Conservation (phyloP, 2,329 filamentous ascomycete species). For the Whalleya microplaca region DNA sequence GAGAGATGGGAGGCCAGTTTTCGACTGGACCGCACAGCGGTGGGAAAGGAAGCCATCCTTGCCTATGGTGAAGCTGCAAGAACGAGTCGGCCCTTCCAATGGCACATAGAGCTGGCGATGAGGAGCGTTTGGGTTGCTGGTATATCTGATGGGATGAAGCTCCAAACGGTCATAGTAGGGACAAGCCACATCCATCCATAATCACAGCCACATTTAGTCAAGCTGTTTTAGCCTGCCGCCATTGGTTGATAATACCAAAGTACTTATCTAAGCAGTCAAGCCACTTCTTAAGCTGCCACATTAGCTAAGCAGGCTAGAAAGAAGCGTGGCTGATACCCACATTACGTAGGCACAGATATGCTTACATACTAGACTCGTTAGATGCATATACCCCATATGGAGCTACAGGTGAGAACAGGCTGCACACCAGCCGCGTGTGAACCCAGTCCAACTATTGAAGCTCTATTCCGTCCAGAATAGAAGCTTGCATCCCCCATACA, state of each 20-base stretch:
- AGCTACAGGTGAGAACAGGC: slow-evolving; percentile 40
- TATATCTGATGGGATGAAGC: slow-evolving; percentile 30
- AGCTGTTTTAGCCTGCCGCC: slow-evolving; percentile 9
- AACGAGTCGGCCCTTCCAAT: slow-evolving; percentile 37
- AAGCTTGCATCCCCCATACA: slow-evolving; percentile 14
- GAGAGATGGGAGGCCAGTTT: slow-evolving; percentile 50
- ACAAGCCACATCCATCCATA: slow-evolving; percentile 24
- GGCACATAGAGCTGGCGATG: slow-evolving; percentile 23
- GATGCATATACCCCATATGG: slow-evolving; percentile 9
- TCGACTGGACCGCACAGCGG: slow-evolving; percentile 58
- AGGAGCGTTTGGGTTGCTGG: slow-evolving; percentile 13
- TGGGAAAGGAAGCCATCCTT: slow-evolving; percentile 61
- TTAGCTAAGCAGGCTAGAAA: slow-evolving; percentile 8
- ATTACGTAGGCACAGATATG: slow-evolving; percentile 26
- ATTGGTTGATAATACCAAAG: slow-evolving; percentile 16
- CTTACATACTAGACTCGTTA: slow-evolving; percentile 22
- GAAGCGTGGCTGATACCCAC: not conserved
- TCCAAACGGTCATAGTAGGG: slow-evolving; percentile 20
- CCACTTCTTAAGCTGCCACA: slow-evolving; percentile 14
- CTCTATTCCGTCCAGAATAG: too few relatives aligned
- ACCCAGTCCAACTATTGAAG: slow-evolving; percentile 20
- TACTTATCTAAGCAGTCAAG: slow-evolving; percentile 2
- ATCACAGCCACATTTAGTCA: slow-evolving; percentile 8
- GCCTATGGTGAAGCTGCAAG: slow-evolving; percentile 38
- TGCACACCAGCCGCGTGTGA: slow-evolving; percentile 48